These are phyloP conservation scores for Colletotrichum australisinense DNA, from an alignment of 2,329 filamentous ascomycete species.

Conservation along the genomic window DNA sequence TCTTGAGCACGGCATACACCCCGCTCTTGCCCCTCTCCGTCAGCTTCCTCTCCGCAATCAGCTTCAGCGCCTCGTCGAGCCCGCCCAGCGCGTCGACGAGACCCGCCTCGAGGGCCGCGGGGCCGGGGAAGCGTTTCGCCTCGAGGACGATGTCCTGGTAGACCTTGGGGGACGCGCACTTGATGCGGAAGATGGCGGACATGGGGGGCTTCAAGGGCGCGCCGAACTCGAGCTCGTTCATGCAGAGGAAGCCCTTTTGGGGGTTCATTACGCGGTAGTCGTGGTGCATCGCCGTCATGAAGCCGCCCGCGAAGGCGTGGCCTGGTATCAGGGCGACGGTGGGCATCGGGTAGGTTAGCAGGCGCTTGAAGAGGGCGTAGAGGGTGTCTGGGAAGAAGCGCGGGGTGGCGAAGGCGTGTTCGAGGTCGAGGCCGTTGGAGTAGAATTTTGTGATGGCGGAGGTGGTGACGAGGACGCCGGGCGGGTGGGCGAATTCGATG, in stretches of 20 bases:
- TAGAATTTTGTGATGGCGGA: conserved; percentile 83
- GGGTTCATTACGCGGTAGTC: conserved; percentile 85
- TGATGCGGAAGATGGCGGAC: conserved; percentile 79
- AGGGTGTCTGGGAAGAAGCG: conserved; percentile 71
- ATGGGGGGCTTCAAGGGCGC: conserved; percentile 80
- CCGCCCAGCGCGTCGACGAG: conserved; percentile 77
- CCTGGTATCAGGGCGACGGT: conserved; percentile 84
- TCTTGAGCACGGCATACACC: conserved; percentile 78
- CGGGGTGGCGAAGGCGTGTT: conserved; percentile 69
- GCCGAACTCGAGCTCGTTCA: conserved; percentile 86
- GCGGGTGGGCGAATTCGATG: conserved; percentile 71
- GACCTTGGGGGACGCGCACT: conserved; percentile 62
- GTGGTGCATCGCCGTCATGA: conserved; percentile 85
- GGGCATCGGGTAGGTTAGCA: conserved; percentile 79
- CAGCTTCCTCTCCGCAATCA: conserved; percentile 71
- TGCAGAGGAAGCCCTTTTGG: conserved; percentile 76
- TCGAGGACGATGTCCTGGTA: conserved; percentile 79
- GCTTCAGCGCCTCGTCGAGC: conserved; percentile 69
- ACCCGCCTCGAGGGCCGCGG: conserved; percentile 72
- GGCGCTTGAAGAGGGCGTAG: conserved; percentile 72
- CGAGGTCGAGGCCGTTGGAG: conserved; percentile 84
- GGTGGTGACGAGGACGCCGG: conserved; percentile 80
- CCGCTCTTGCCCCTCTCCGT: conserved; percentile 71
- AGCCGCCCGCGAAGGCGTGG: conserved; percentile 84
- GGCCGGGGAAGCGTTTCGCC: conserved; percentile 73